Conservation (phyloP, 345 rosid species). For the Linum trigynum region DNA sequence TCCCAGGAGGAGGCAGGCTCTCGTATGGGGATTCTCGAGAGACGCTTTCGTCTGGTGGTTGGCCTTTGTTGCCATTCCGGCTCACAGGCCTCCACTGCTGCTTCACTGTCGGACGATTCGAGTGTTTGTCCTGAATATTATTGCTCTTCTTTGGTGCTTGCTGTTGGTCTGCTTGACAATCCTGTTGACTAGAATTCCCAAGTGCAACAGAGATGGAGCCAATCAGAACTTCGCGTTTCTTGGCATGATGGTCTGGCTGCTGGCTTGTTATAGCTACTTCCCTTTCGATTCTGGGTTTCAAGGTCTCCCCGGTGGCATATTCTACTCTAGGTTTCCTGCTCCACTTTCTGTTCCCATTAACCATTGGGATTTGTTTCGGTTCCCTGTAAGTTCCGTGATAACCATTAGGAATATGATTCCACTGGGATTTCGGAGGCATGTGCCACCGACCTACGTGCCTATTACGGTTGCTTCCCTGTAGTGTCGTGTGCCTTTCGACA, state of each 20-base stretch:
- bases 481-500: conserved; percentile 20
- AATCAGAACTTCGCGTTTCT: conserved; percentile 52
- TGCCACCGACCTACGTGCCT: conserved; percentile 28
- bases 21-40: conserved; percentile 19
- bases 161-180: conserved; percentile 31
- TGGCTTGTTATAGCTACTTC: conserved; percentile 27
- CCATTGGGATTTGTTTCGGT: conserved; percentile 24
- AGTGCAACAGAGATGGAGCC: conserved; percentile 76
- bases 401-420: conserved; percentile 35
- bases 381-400: conserved; percentile 49
- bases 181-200: conserved; percentile 28
- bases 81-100: conserved; percentile 44
- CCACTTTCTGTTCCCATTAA: conserved; percentile 56
- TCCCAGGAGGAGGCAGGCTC: conserved; percentile 18
- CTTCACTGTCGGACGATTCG: conserved; percentile 26
- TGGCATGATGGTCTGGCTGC: conserved; percentile 26
- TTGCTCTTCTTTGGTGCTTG: conserved; percentile 36
- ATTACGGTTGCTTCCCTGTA: conserved; percentile 25
- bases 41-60: conserved; percentile 14
- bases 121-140: conserved; percentile 21
- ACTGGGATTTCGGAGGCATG: conserved; percentile 33
- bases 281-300: conserved; percentile 29
- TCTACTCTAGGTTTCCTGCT: conserved; percentile 53
- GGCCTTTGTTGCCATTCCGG: conserved; percentile 23
- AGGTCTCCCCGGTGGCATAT: conserved; percentile 23